Evolutionary conservation across 1,284 basidiomycete species (phyloP), one percentile per base, ranked within the genome.

Genomic region (Austropuccinia psidii): DNA sequence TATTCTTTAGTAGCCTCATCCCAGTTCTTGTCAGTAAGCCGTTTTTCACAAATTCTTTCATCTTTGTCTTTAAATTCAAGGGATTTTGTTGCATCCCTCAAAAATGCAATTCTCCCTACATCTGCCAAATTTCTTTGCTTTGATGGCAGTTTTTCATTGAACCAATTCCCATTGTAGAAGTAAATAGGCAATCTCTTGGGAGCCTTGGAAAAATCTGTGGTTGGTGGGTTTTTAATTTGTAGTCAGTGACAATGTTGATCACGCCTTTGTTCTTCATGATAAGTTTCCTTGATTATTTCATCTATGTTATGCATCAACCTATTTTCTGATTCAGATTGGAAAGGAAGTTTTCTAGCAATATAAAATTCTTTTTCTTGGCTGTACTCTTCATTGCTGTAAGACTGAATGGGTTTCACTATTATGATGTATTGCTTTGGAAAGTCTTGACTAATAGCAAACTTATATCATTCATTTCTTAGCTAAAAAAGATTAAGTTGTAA

Each of bases 91-190:
- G 54, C 27, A 31, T 57, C 19, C 29, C 4, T 4, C 4, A 57
- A 19, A 19, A 57, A 29, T 17, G 54, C 29, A 5, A 57, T 31
- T 8, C 4, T 29, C 8, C 24, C 29, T 9, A 7, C 35, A 31
- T 57, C 19, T 17, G 24, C 54, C 19, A 57, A 7, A 19, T 31
- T 7, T 27, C 35, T 24, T 8, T 27, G 4, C 19, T 57, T 5
- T 6, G 54, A 24, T 11, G 54, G 54, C 11, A 57, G 54, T 19
- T 57, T 9, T 5, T 21, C 19, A 29, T 57, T 57, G 54, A 52
- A 54, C 64, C 64, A 67, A 7, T 29, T 50, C 19, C 4, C 15
- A 29, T 67, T 35, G 31, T 67, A 67, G 24, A 67, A 67, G 49
- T 67, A 45, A 33, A 54, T 13, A 31, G 64, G 64, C 7, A 67